Conservation (phyloP, 2,329 filamentous ascomycete genomes). For the Fusarium keratoplasticum region DNA sequence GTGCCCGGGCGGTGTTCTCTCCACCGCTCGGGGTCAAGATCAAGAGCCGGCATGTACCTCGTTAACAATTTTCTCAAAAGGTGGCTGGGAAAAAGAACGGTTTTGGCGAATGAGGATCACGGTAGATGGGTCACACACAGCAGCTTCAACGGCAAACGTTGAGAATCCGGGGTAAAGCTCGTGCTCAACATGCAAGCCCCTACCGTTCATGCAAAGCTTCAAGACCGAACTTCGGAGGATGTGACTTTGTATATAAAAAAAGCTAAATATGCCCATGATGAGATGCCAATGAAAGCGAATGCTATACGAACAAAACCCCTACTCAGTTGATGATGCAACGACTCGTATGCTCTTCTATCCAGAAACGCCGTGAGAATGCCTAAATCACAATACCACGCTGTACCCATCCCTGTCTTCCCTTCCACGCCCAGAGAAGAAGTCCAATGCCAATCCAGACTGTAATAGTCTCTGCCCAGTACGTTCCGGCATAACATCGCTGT, state of each 20-base stretch:
- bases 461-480: slow-evolving; percentile 87
- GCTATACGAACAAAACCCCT: neutral
- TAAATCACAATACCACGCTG: slow-evolving; percentile 77
- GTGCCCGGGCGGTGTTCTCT: slow-evolving; percentile 9
- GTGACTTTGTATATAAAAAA: neutral
- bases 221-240: neutral
- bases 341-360: slow-evolving; percentile 27
- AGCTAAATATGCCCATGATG: neutral
- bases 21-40: slow-evolving; percentile 18
- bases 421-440: slow-evolving; percentile 84
- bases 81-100: slow-evolving; percentile 24
- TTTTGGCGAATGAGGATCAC: neutral
- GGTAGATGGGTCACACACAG: neutral
- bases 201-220: slow-evolving; percentile 3
- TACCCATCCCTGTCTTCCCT: slow-evolving; percentile 80
- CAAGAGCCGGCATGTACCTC: slow-evolving; percentile 21
- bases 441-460: slow-evolving; percentile 83
- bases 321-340: neutral
- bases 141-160: neutral
- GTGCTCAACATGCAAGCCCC: slow-evolving; percentile 7
- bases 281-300: slow-evolving; percentile 8
- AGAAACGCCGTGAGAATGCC: slow-evolving; percentile 32
- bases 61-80: slow-evolving; percentile 10
- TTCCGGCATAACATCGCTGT: slow-evolving; percentile 79
- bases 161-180: slow-evolving; percentile 32